A percentile compares a stretch with the other conserved stretches of the same genome.
These are phyloP conservation scores for Linnemannia hyalina DNA, from an alignment of 192 early-diverging fungal genomes.

Conservation along the genomic window DNA sequence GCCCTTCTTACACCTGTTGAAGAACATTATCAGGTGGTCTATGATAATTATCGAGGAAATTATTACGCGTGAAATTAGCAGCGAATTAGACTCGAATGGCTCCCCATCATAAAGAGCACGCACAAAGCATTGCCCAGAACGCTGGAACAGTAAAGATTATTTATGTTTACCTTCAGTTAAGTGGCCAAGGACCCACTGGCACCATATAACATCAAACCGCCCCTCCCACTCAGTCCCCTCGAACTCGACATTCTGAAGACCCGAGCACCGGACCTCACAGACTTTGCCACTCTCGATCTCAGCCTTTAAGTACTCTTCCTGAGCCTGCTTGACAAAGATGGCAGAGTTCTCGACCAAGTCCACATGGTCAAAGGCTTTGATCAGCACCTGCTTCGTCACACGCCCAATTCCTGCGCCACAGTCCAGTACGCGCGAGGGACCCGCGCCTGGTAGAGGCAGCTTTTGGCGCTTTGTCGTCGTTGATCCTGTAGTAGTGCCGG, in stretches of 20 bases:
- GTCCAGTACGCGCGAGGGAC: constrained; percentile 70
- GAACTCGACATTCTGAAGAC: constrained; percentile 75
- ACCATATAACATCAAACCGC: constrained; percentile 96
- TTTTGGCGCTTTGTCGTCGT: constrained; percentile 26
- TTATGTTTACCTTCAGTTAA: constrained; percentile 81
- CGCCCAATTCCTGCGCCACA: constrained; percentile 97
- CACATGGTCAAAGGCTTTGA: constrained; percentile 83
- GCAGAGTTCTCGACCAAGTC: constrained; percentile 92
- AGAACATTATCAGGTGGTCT: constrained; percentile 90
- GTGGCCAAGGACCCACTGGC: constrained; percentile 97
- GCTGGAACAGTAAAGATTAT: background rate
- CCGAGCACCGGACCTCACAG: constrained; percentile 75
- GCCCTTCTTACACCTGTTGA: constrained; percentile 78
- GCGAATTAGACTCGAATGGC: background rate
- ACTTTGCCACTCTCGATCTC: constrained; percentile 72
- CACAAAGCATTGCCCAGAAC: background rate
- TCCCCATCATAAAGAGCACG: background rate
- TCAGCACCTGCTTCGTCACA: constrained; percentile 88
- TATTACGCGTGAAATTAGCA: background rate
- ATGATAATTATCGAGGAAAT: background rate
- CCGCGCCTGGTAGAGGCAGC: constrained; percentile 40
- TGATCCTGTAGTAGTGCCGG: constrained; percentile 10
- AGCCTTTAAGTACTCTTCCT: constrained; percentile 66
- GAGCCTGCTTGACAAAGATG: constrained; percentile 83
- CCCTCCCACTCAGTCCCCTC: constrained; percentile 75